Base-by-base conservation (phyloP, 495 filamentous ascomycete species). In the Neurospora terricola region DNA sequence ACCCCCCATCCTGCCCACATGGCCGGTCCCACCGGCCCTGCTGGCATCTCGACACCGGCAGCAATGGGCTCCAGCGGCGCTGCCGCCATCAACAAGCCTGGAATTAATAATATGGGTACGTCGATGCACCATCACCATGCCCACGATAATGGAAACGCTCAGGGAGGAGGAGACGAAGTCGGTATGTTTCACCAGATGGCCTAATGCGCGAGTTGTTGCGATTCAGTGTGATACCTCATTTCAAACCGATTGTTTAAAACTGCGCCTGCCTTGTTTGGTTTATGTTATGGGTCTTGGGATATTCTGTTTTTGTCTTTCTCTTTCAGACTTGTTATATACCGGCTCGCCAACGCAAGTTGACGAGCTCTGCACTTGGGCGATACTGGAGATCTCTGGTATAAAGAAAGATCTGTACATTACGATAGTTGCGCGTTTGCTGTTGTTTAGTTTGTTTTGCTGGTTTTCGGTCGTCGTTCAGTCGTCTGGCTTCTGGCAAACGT, bases 131-230 rank as follows among this genome's bases (percentile, higher is more conserved):
- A 82, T 73, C 94, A 96, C 81, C 93, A 96, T 81, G 87, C 88
- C 69, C 92, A 94, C 80, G 89, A 86, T 45, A 91, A 93, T 78
- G 90, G 89, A 76, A 88, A 82, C 77, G 84, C 87, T 76, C 87
- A 88, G 79, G 88, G 90, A 78, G 88, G 89, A 77, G 87, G 88
- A 80, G 94, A 96, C 77, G 94, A 96, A 87, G 93, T 96, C 86
- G 93, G 94, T 93, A 97, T 97, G 94, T 95, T 93, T 86, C 88
- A 92, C 86, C 90, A 92, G 82, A 88, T 91, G 87, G 92, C 84
- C 87, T 85, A 77, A 79, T 80, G 77, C 80, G 81, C 76, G 78
- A 75, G 73, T 76, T 82, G 81, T 83, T 86, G 84, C 82, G 82
- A 81, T 84, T 83, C 80, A 83, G 83, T 82, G 84, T 84, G 84